Evolutionary conservation across 208 protist genomes (phyloP).

Genomic region (Blechomonas ayalai): DNA sequence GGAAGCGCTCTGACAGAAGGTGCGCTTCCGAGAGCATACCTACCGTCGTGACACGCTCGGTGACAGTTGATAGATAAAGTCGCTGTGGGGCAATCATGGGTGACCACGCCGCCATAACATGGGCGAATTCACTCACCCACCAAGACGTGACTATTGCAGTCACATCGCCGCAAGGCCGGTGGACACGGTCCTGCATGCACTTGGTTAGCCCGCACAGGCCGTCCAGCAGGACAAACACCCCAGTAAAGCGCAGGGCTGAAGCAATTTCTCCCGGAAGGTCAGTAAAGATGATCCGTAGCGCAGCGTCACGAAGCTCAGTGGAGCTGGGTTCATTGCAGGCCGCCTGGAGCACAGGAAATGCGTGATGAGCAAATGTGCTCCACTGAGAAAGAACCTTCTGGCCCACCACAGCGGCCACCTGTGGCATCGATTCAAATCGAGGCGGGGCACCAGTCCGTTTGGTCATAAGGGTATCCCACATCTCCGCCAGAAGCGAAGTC

Average conservation of each 20-base stretch:
- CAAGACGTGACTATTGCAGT: conserved; percentile 30
- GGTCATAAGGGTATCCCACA: conserved; percentile 51
- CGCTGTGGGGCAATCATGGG: conserved; percentile 5
- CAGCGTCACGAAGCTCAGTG: conserved; percentile 24
- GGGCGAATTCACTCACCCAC: conserved; percentile 12
- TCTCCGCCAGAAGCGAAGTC: conserved; percentile 26
- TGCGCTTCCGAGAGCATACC: conserved; percentile 8
- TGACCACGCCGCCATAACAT: conserved; percentile 28
- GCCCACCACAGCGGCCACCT: conserved; percentile 29
- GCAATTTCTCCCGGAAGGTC: conserved; percentile 40
- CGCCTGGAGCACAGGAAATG: conserved; percentile 34
- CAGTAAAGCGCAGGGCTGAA: conserved; percentile 44
- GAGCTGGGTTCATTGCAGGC: conserved; percentile 15
- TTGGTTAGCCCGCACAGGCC: conserved; percentile 12
- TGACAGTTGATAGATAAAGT: conserved; percentile 16
- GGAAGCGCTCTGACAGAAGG: conserved; percentile 9
- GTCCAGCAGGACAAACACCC: conserved; percentile 50
- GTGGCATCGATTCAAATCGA: conserved; percentile 18
- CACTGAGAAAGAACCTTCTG: conserved; percentile 32
- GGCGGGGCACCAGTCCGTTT: conserved; percentile 3
- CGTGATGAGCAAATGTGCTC: conserved; percentile 23
- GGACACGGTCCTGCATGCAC: conserved; percentile 14
- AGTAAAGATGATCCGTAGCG: conserved; percentile 46
- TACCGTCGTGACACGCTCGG: conserved; percentile 17
- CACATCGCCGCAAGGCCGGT: conserved; percentile 35